These are phyloP conservation scores for Paratinospora sagittata DNA, from an alignment of 164 flowering plant species.

Conservation along the genomic window DNA sequence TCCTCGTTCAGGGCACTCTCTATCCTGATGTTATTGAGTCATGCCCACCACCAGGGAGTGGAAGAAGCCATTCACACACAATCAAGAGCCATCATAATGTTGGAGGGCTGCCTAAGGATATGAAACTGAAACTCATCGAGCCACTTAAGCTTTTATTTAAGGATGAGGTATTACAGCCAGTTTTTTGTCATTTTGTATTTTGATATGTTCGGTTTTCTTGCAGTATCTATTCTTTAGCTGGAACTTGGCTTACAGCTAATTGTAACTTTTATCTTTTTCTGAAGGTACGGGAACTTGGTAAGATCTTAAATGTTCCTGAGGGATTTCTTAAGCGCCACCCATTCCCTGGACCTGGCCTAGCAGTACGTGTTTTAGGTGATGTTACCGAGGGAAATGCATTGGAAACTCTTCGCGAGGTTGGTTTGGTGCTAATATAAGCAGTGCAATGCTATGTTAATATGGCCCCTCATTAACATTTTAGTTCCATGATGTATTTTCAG, in stretches of 20 bases:
- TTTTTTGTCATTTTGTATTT: neutral
- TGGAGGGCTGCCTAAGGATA: constrained; percentile 97
- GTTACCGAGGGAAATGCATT: constrained; percentile 80
- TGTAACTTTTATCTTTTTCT: neutral
- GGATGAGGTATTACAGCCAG: constrained; percentile 67
- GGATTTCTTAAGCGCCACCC: constrained; percentile 93
- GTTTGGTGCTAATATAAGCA: constrained; percentile 3
- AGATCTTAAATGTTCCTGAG: constrained; percentile 70
- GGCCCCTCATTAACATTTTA: neutral
- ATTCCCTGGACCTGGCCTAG: constrained; percentile 99
- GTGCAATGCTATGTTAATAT: neutral
- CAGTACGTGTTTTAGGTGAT: constrained; percentile 90
- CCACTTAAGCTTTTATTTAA: constrained; percentile 96
- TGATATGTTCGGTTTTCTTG: constrained; percentile 1
- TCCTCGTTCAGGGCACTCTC: constrained; percentile 92
- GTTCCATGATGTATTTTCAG: constrained; percentile 27
- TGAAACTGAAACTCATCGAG: constrained; percentile 95
- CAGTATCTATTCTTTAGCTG: neutral
- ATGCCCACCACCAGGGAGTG: constrained; percentile 98
- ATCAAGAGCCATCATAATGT: constrained; percentile 99
- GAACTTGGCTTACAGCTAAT: neutral
- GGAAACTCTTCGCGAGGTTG: constrained; percentile 82
- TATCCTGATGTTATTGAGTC: constrained; percentile 99
- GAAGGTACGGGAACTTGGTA: constrained; percentile 88
- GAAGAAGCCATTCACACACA: constrained; percentile 88